Evolutionary conservation across 2,329 filamentous ascomycete genomes (phyloP), one percentile per base, ranked within the genome.

Genomic region (Venturia oleaginea): DNA sequence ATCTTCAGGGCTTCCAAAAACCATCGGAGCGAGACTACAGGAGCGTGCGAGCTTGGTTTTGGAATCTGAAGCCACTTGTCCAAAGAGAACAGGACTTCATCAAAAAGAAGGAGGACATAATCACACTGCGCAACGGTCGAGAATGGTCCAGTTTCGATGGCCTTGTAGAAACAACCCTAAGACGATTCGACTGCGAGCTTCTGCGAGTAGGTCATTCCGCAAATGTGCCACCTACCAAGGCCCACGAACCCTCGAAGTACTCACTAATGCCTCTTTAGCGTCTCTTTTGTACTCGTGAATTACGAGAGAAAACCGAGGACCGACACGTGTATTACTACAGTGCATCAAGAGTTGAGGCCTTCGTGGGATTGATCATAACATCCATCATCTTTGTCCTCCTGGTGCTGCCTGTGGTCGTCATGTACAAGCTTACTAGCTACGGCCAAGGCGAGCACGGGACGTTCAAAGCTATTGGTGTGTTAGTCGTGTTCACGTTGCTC

Each of bases 341-440:
- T 48, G 69, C 72, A 11, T 66, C 69, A 0, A 71, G 76, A 22
- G 72, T 79, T 32, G 75, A 78, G 64, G 72, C 69, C 11, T 70
- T 79, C 27, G 75, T 77, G 63, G 76, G 76, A 64, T 66, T 76
- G 17, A 71, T 79, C 65, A 77, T 79, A 67, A 78, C 76, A 0
- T 65, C 74, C n/a, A 69, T 78, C 22, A 77, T 79, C 59, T 77
- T 78, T 68, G 70, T 75, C 15, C 70, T 79, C 2, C 71, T 78
- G 0, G 71, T 78, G 1, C 67, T 77, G 10, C 77, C 77, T 0
- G 75, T 79, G 7, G 68, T 78, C 6, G 72, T 71, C 4, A 72
- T 79, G 72, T 78, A 77, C 66, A 67, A 73, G 34, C 65, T 78
- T 0, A 75, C 76, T 0, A 68, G 69, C 2, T 70, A 69, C 0